Evolutionary conservation across 2,329 filamentous ascomycete genomes (phyloP).

Genomic region (Stachybotrys chlorohalonatus): DNA sequence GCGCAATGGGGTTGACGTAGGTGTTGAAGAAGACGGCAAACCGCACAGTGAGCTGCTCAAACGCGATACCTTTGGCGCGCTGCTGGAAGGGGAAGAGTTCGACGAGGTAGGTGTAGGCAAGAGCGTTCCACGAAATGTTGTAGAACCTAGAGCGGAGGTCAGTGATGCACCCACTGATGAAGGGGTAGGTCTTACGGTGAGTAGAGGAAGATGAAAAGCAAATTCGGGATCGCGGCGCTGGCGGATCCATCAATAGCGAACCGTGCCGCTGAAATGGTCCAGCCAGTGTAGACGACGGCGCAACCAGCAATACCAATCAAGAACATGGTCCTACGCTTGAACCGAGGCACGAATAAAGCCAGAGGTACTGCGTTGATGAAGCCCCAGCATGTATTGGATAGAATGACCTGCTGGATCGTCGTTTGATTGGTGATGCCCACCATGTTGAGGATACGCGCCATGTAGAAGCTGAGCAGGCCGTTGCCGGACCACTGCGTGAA

Average conservation of each 20-base stretch:
- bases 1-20: constrained; percentile 12
- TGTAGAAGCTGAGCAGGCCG: constrained; percentile 28
- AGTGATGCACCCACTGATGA: not conserved
- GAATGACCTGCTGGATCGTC: constrained; percentile 6
- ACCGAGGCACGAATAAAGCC: constrained; percentile 32
- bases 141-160: constrained; percentile 28
- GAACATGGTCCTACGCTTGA: constrained; percentile 17
- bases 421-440: constrained; percentile 25
- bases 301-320: constrained; percentile 14
- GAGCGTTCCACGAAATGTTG: constrained; percentile 43
- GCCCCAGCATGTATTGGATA: constrained; percentile 30
- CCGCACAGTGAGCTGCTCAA: constrained; percentile 8
- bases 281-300: constrained; percentile 18
- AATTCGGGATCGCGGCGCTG: constrained; percentile 16
- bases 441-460: constrained; percentile 22
- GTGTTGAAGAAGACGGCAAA: constrained; percentile 10
- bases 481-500: constrained; percentile 17
- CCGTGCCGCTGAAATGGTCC: constrained; percentile 20
- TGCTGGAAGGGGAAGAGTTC: constrained; percentile 13
- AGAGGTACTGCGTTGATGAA: constrained; percentile 28
- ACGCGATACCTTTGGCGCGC: constrained; percentile 11
- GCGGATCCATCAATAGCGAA: constrained; percentile 15
- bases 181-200: constrained; percentile 26
- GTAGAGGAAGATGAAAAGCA: constrained; percentile 26
- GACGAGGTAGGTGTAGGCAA: constrained; percentile 22